Evolutionary conservation across 2,329 filamentous ascomycete genomes (phyloP).

Genomic region (Neoascochyta sp.): DNA sequence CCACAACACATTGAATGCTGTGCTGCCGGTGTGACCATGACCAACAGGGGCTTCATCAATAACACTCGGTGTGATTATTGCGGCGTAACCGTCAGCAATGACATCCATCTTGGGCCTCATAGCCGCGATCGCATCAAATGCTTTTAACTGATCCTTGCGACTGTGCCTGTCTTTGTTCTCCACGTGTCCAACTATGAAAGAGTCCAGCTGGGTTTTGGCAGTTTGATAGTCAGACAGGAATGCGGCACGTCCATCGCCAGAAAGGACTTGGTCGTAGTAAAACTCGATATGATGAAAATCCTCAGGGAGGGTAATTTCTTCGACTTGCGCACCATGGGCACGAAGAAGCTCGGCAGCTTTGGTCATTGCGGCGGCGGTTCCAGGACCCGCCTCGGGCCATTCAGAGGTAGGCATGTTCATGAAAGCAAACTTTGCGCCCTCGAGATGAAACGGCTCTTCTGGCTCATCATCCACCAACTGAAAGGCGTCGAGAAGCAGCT

Average conservation of each 20-base stretch:
- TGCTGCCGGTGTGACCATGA: constrained; percentile 52
- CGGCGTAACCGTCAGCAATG: constrained; percentile 51
- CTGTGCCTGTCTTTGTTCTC: constrained; percentile 47
- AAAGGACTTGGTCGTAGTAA: constrained; percentile 53
- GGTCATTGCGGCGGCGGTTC: constrained; percentile 35
- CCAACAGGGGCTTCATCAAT: constrained; percentile 59
- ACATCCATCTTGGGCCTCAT: constrained; percentile 55
- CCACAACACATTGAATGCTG: constrained; percentile 52
- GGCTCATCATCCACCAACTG: constrained; percentile 51
- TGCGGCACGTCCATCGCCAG: constrained; percentile 51
- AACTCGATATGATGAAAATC: constrained; percentile 49
- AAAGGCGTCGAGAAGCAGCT: constrained; percentile 55
- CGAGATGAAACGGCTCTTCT: constrained; percentile 36
- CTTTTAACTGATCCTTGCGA: constrained; percentile 49
- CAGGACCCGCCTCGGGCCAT: constrained; percentile 45
- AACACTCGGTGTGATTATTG: constrained; percentile 57
- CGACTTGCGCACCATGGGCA: constrained; percentile 52
- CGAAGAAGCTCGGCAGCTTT: constrained; percentile 34
- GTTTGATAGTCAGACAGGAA: constrained; percentile 55
- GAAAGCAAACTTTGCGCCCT: constrained; percentile 53
- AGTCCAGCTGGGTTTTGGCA: constrained; percentile 48
- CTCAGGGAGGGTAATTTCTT: constrained; percentile 53
- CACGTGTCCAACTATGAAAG: constrained; percentile 49
- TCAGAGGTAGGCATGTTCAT: constrained; percentile 48
- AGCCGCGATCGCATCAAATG: constrained; percentile 54